Evolutionary conservation across 2,329 filamentous ascomycete species (phyloP), one percentile per base, ranked within the genome.

Genomic region (Paradendryphiella salina): DNA sequence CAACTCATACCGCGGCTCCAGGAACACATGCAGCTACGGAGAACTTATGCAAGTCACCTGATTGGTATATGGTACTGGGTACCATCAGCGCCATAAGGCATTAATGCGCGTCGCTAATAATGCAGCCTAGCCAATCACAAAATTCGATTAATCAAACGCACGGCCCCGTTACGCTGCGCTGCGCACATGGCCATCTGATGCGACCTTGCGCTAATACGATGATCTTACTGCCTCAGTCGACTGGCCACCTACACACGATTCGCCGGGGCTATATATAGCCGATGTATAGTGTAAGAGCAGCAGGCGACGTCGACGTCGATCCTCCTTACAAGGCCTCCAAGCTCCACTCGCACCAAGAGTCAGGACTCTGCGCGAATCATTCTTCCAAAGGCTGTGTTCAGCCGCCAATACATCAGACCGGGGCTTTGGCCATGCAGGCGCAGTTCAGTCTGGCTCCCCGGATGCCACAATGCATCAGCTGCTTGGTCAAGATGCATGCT

Each of bases 21-120:
- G 20, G 43, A 35, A 28, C 34, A 43, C 32, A 34, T 45, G 42
- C 40, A 54, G 42, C 46, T 45, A 51, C 29, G 33, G 18, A 18
- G 29, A 23, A 41, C 49, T 53, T 46, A 60, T 60, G 57, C 52
- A 56, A 28, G 41, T 45, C 46, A 49, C 50, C 51, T 42, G 8
- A 49, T 45, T 39, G 40, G 52, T 51, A 38, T 39, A 28, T 23
- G 31, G 37, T 40, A 46, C 31, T 35, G 20, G 40, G 34, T 31
- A 39, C 32, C 18, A 39, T 46, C 39, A 34, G 33, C 14, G 23
- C 34, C 23, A 44, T 31, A 40, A 32, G 42, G 39, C 46, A 21
- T 38, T 46, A 53, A 50, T 33, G 46, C 26, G 33, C 23, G 20
- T 40, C 18, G 36, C 32, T 40, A 47, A 44, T 45, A 17, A 47